Percentiles rank a stretch among this genome's conserved stretches.
These are phyloP conservation scores for Prorocentrum cordatum DNA, from an alignment of 169 alveolate genomes.

Conservation along the genomic window DNA sequence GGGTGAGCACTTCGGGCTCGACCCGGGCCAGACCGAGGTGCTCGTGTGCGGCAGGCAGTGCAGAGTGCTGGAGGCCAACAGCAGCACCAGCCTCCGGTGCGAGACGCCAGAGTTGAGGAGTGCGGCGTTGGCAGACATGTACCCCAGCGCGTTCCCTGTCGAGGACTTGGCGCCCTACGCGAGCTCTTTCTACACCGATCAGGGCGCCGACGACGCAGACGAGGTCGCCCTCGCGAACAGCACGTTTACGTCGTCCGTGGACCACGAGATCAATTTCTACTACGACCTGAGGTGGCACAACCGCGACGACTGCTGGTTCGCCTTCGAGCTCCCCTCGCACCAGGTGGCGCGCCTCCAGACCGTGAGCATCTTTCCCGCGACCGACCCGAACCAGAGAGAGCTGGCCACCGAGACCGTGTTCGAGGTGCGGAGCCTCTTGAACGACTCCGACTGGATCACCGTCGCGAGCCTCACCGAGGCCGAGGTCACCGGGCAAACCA, in stretches of 20 bases:
- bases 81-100: too few species aligned
- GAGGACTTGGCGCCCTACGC: slow-evolving; percentile 11
- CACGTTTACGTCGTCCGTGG: slow-evolving; percentile 29
- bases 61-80: too few species aligned
- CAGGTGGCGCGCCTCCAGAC: slow-evolving; percentile 15
- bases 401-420: background rate
- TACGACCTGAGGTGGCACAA: background rate
- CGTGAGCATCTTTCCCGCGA: slow-evolving; percentile 35
- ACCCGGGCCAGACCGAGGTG: too few species aligned
- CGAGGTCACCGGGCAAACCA: background rate
- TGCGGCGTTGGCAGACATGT: background rate
- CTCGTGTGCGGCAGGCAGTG: too few species aligned
- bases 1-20: too few species aligned
- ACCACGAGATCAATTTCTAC: slow-evolving; percentile 4
- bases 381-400: slow-evolving; percentile 16
- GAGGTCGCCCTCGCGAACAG: background rate
- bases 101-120: too few species aligned
- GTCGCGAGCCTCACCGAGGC: background rate
- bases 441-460: slow-evolving; percentile 16
- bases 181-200: slow-evolving; percentile 18
- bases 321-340: slow-evolving; percentile 11
- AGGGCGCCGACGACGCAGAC: slow-evolving; percentile 1
- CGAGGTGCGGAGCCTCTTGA: background rate
- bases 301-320: slow-evolving; percentile 48
- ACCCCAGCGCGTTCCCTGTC: slow-evolving; percentile 20